These are phyloP conservation scores for Wickerhamiella nectarea DNA, from an alignment of 805 yeast species.

Conservation along the genomic window DNA sequence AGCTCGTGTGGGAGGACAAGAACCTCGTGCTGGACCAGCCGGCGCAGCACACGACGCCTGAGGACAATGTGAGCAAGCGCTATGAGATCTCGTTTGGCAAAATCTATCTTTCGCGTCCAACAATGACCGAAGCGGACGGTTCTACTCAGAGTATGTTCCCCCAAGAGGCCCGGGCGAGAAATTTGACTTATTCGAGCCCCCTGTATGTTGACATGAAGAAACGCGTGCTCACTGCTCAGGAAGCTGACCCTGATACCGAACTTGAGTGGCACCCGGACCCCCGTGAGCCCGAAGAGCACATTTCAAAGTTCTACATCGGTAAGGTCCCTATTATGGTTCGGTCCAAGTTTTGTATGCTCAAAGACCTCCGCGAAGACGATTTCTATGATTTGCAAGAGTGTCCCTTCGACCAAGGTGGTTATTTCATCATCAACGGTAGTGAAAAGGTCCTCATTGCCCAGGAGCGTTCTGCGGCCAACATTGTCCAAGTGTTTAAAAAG, in stretches of 20 bases:
- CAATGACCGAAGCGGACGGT: conserved; percentile 99
- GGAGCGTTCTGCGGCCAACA: conserved; percentile 96
- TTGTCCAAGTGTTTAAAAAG: conserved; percentile 95
- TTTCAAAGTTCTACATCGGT: conserved; percentile 81
- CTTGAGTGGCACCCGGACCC: conserved; percentile 48
- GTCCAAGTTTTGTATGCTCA: conserved; percentile 87
- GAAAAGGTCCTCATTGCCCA: conserved; percentile 98
- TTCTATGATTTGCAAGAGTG: conserved; percentile 93
- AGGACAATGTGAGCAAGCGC: conserved; percentile 79
- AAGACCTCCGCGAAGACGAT: conserved; percentile 83
- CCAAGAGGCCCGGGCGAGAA: conserved; percentile 94
- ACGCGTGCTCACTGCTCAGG: conserved; percentile 41
- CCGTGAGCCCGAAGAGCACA: conserved; percentile 49
- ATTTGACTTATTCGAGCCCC: conserved; percentile 91
- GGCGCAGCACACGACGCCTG: conserved; percentile 89
- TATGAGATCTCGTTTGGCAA: conserved; percentile 97
- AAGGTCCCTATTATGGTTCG: conserved; percentile 96
- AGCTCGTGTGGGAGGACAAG: conserved; percentile 89
- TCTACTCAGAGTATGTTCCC: conserved; percentile 98
- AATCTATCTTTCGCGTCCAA: conserved; percentile 89
- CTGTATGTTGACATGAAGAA: conserved; percentile 92
- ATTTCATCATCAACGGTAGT: conserved; percentile 94
- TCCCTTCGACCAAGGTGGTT: conserved; percentile 99
- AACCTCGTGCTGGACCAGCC: conserved; percentile 92
- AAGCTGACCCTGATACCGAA: conserved; percentile 27